phyloP scores from a whole-genome alignment of 2,329 filamentous ascomycete species.

The Aspergillus tamarii region DNA sequence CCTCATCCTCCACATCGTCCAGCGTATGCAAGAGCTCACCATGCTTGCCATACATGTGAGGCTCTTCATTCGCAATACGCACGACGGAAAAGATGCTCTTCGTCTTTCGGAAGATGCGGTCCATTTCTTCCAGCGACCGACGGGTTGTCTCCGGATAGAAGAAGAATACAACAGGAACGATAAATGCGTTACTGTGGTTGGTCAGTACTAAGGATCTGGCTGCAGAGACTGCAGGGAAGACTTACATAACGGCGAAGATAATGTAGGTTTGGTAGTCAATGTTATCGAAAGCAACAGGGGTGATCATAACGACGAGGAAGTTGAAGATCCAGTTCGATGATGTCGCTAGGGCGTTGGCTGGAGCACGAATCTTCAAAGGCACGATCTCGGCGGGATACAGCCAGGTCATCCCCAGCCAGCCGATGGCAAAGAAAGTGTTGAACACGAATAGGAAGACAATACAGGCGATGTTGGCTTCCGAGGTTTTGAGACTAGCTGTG shows the following conservation, averaged over 20 bases:
- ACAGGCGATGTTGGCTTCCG: conserved; percentile 30
- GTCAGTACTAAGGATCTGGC: conserved; percentile 12
- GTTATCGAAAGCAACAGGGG: conserved; percentile 61
- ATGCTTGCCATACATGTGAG: conserved; percentile 61
- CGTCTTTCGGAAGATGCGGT: conserved; percentile 66
- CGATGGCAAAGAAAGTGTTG: conserved; percentile 69
- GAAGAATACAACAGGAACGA: conserved; percentile 61
- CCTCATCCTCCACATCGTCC: conserved; percentile 48
- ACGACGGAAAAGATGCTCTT: conserved; percentile 54
- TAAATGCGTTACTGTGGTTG: conserved; percentile 52
- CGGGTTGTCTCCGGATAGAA: conserved; percentile 65
- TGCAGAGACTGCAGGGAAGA: conserved; percentile 5
- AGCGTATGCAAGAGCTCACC: conserved; percentile 61
- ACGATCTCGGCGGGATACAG: conserved; percentile 53
- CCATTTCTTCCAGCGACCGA: conserved; percentile 69
- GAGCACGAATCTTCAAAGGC: conserved; percentile 61
- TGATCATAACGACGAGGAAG: conserved; percentile 70
- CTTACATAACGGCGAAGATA: conserved; percentile 58
- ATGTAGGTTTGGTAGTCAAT: conserved; percentile 50
- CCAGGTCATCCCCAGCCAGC: conserved; percentile 67
- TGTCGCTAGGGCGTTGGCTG: conserved; percentile 66
- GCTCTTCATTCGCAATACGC: conserved; percentile 53
- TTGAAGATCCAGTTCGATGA: conserved; percentile 65
- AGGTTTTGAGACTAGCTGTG: conserved; percentile 27
- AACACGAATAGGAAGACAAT: conserved; percentile 61